Conservation (phyloP, 129 eudicot genomes). For the Flaveria ramosissima region DNA sequence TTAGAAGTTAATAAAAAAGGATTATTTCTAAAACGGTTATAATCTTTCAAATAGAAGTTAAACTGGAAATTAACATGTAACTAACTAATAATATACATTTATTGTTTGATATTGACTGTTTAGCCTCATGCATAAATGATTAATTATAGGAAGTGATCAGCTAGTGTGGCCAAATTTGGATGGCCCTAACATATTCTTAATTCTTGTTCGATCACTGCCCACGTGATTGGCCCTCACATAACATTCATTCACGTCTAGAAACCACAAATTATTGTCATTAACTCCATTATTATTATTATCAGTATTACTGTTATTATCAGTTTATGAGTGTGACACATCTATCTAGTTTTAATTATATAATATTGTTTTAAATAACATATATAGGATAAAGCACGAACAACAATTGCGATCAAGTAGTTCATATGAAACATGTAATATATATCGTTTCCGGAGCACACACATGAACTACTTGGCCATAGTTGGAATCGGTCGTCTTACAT, state of each 20-base stretch:
- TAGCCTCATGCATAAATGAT: constrained; percentile 18
- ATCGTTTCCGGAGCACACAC: too few species aligned
- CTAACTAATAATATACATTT: not conserved
- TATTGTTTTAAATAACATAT: too few species aligned
- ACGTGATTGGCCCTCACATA: constrained; percentile 44
- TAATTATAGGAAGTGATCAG: constrained; percentile 8
- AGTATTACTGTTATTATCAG: not conserved
- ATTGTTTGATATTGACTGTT: constrained; percentile 21
- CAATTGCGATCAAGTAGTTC: not conserved
- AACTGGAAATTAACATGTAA: constrained; percentile 2
- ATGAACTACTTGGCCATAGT: too few species aligned
- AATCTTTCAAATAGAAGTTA: not conserved
- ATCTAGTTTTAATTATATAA: too few species aligned
- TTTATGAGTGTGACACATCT: not conserved
- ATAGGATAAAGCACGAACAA: too few species aligned
- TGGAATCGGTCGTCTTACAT: too few species aligned
- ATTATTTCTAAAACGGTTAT: not conserved
- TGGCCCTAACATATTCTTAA: constrained; percentile 22
- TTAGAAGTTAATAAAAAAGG: not conserved
- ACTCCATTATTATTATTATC: not conserved
- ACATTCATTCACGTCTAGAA: constrained; percentile 10
- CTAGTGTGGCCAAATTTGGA: constrained; percentile 28
- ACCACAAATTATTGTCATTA: not conserved
- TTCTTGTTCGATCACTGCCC: constrained; percentile 19
- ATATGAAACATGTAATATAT: not conserved